Conservation (phyloP, 2,329 filamentous ascomycete species). For the Calonectria leucothoes region DNA sequence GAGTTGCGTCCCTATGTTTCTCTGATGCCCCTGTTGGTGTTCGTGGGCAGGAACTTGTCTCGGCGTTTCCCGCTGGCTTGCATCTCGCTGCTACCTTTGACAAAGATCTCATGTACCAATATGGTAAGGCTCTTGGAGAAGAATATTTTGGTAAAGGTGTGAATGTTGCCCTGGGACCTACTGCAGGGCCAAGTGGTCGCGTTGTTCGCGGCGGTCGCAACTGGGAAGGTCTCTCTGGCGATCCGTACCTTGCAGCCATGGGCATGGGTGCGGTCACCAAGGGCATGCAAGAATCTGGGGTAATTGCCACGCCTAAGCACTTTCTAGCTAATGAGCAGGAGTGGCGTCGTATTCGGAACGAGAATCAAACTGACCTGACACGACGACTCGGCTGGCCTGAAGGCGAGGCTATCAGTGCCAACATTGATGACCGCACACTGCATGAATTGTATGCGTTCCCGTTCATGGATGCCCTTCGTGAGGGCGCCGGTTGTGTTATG, state of each 20-base stretch:
- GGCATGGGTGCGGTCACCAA: constrained; percentile 78
- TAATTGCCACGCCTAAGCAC: constrained; percentile 87
- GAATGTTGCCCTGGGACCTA: constrained; percentile 73
- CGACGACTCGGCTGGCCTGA: neutral
- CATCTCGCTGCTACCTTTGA: constrained; percentile 87
- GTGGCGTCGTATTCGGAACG: neutral
- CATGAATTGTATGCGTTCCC: constrained; percentile 85
- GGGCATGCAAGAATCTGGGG: constrained; percentile 84
- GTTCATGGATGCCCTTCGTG: constrained; percentile 77
- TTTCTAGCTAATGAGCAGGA: constrained; percentile 78
- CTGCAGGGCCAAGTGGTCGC: constrained; percentile 59
- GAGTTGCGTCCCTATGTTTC: constrained; percentile 81
- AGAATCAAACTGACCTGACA: constrained; percentile 24
- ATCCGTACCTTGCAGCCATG: constrained; percentile 80
- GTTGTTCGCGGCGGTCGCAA: constrained; percentile 62
- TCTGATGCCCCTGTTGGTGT: constrained; percentile 88
- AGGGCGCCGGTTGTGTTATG: constrained; percentile 74
- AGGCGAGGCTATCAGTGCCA: constrained; percentile 66
- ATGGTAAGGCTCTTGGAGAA: constrained; percentile 60
- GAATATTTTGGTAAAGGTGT: constrained; percentile 83
- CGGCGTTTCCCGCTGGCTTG: constrained; percentile 82
- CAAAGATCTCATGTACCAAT: constrained; percentile 70
- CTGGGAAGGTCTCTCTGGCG: constrained; percentile 77
- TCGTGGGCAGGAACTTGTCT: constrained; percentile 81
- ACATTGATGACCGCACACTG: constrained; percentile 78